A percentile compares a stretch with the other conserved stretches of the same genome.
Conservation (phyloP, 2,329 filamentous ascomycete species). For the Calonectria henricotiae region DNA sequence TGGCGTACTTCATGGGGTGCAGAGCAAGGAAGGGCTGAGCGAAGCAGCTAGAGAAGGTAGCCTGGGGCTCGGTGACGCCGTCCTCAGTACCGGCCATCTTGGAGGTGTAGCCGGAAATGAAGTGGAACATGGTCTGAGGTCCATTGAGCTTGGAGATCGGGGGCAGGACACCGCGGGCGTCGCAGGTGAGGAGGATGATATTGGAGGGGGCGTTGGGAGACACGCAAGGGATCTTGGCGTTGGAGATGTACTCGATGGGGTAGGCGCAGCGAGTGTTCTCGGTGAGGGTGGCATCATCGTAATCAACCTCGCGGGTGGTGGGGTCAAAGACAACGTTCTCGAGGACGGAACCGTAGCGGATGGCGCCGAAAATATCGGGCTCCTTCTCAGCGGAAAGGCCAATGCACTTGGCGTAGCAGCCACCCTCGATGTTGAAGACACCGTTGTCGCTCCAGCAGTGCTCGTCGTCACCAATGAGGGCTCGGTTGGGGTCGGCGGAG, state of each 20-base stretch:
- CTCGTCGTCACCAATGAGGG: constrained; percentile 98
- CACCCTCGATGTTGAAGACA: constrained; percentile 99
- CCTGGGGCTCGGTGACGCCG: constrained; percentile 95
- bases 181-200: constrained; percentile 98
- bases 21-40: constrained; percentile 98
- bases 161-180: constrained; percentile 95
- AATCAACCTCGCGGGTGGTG: constrained; percentile 90
- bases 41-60: constrained; percentile 99
- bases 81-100: constrained; percentile 99
- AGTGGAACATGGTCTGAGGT: constrained; percentile 99
- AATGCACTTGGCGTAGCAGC: constrained; percentile 99
- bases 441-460: constrained; percentile 99
- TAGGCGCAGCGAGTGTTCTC: constrained; percentile 99
- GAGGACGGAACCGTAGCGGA: constrained; percentile 96
- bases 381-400: constrained; percentile 98
- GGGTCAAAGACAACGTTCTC: constrained; percentile 99
- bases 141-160: constrained; percentile 97
- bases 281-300: constrained; percentile 93
- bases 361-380: constrained; percentile 96
- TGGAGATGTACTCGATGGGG: constrained; percentile 98
- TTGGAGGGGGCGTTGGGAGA: constrained; percentile 91
- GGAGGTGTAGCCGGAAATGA: constrained; percentile 99
- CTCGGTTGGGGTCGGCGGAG: constrained; percentile 96
- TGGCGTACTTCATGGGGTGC: constrained; percentile 98
- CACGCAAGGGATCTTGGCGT: constrained; percentile 98